A percentile compares a stretch with the other conserved stretches of the same genome.
Evolutionary conservation across 495 filamentous ascomycete species (phyloP).

Genomic region (Halenospora varia): DNA sequence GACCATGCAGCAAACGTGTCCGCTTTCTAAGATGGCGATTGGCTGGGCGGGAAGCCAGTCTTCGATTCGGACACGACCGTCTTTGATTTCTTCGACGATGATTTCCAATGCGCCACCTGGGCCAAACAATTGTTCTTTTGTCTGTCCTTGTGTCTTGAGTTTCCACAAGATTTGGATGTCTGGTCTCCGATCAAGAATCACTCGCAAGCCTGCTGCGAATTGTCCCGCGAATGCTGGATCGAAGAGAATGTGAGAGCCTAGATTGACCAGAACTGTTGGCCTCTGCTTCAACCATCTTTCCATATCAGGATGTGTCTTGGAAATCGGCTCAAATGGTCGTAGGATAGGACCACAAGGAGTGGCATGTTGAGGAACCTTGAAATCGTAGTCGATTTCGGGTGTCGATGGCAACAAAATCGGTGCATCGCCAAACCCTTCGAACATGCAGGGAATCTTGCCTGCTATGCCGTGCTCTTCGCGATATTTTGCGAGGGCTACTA

Average conservation of each 20-base stretch:
- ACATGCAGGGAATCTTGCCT: neutral
- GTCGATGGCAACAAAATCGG: conserved; percentile 33
- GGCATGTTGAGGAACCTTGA: conserved; percentile 35
- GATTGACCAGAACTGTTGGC: conserved; percentile 46
- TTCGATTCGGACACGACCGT: conserved; percentile 31
- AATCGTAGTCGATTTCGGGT: conserved; percentile 41
- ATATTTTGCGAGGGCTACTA: conserved; percentile 2
- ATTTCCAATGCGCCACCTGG: conserved; percentile 10
- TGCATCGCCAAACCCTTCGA: neutral
- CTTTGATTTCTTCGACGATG: conserved; percentile 16
- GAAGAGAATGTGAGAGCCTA: conserved; percentile 37
- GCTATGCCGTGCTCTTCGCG: conserved; percentile 2
- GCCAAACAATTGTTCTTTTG: conserved; percentile 29
- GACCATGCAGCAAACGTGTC: conserved; percentile 42
- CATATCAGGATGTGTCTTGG: conserved; percentile 38
- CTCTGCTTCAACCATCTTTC: conserved; percentile 38
- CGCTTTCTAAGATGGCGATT: conserved; percentile 40
- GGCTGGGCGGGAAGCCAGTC: conserved; percentile 47
- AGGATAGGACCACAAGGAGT: conserved; percentile 15
- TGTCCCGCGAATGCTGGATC: conserved; percentile 28
- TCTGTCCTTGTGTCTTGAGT: conserved; percentile 27
- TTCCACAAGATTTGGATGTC: conserved; percentile 49
- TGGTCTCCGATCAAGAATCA: conserved; percentile 26
- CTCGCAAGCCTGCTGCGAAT: conserved; percentile 35
- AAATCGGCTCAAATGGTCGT: conserved; percentile 18